Conservation (phyloP, 2,329 filamentous ascomycete species). For the Fusarium domesticum region DNA sequence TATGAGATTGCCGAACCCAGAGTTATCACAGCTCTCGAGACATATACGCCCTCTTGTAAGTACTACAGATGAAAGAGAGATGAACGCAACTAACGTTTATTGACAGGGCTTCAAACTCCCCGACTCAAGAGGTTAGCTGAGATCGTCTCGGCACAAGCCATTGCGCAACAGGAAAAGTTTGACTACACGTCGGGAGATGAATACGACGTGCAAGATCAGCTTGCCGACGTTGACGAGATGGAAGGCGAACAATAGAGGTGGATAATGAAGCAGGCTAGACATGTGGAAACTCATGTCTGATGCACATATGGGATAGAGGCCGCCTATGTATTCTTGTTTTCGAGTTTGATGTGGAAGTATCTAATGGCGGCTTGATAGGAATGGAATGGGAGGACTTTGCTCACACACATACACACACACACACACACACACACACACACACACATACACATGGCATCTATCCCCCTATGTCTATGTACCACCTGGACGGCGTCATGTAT, state of each 20-base stretch:
- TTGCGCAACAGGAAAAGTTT: conserved; percentile 88
- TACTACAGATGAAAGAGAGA: not conserved
- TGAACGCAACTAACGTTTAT: conserved; percentile 30
- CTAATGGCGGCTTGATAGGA: conserved; percentile 25
- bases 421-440: no score
- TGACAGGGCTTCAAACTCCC: conserved; percentile 89
- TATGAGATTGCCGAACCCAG: conserved; percentile 98
- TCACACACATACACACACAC: no score
- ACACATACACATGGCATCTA: conserved; percentile 12
- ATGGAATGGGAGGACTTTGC: conserved; percentile 27
- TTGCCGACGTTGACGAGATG: conserved; percentile 51
- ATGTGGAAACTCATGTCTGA: conserved; percentile 15
- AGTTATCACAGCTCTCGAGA: conserved; percentile 93
- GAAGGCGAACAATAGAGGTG: conserved; percentile 30
- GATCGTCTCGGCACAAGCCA: conserved; percentile 94
- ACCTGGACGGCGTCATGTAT: conserved; percentile 28
- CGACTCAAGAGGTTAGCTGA: conserved; percentile 94
- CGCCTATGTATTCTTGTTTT: conserved; percentile 19
- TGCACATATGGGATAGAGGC: conserved; percentile 30
- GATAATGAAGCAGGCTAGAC: conserved; percentile 22
- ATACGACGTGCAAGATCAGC: conserved; percentile 50
- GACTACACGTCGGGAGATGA: conserved; percentile 50
- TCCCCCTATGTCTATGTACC: conserved; percentile 8
- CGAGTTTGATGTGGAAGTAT: conserved; percentile 30
- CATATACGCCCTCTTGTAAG: conserved; percentile 96